Conservation (phyloP, 1,139 yeast species). For the Suhomyces ambrosiae region DNA sequence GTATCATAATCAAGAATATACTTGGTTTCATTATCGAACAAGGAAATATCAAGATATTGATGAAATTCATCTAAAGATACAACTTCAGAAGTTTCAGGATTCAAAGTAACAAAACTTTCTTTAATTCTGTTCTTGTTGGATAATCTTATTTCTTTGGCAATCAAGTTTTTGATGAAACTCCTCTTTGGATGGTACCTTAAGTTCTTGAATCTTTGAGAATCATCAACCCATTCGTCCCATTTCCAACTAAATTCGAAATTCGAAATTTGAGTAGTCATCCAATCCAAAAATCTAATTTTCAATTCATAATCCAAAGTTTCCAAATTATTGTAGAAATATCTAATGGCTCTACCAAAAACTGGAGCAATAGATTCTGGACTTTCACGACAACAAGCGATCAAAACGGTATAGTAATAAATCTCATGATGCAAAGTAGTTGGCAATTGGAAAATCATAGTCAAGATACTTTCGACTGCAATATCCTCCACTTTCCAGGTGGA, state of each 20-base stretch:
- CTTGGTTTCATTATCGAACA: slow-evolving; percentile 30
- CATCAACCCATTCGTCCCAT: slow-evolving; percentile 92
- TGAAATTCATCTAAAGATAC: slow-evolving; percentile 56
- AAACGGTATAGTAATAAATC: slow-evolving; percentile 82
- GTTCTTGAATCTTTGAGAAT: slow-evolving; percentile 41
- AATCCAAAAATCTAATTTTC: slow-evolving; percentile 72
- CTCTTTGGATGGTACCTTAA: slow-evolving; percentile 69
- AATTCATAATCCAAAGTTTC: slow-evolving; percentile 75
- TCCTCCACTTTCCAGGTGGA: slow-evolving; percentile 93
- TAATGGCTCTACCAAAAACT: slow-evolving; percentile 89
- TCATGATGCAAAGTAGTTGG: slow-evolving; percentile 68
- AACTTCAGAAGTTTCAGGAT: slow-evolving; percentile 29
- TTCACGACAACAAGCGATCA: slow-evolving; percentile 84
- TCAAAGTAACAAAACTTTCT: slow-evolving; percentile 66
- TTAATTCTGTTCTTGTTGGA: slow-evolving; percentile 70
- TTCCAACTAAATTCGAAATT: slow-evolving; percentile 97
- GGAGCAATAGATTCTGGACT: slow-evolving; percentile 94
- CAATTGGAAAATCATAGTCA: slow-evolving; percentile 74
- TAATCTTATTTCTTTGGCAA: slow-evolving; percentile 80
- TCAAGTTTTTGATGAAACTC: slow-evolving; percentile 74
- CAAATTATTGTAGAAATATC: slow-evolving; percentile 74
- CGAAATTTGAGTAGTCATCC: slow-evolving; percentile 93
- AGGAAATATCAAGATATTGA: slow-evolving; percentile 55
- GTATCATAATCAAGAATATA: slow-evolving; percentile 39
- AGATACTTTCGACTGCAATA: slow-evolving; percentile 78